Evolutionary conservation across 106 monocot species (phyloP), one percentile per base, ranked within the genome.

Genomic region (Amphibolis antarctica): DNA sequence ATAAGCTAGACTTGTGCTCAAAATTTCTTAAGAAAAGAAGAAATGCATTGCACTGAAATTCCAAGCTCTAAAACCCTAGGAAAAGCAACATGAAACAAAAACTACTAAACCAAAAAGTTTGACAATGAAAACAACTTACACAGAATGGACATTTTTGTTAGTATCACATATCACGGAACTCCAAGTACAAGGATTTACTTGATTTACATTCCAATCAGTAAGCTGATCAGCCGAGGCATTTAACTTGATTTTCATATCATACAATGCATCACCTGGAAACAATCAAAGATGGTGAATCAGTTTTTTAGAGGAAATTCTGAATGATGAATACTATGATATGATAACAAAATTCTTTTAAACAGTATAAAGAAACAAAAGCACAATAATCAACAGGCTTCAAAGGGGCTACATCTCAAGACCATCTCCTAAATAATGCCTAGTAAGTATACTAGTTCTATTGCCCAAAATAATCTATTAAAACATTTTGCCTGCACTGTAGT

Each of bases 181-280:
- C 84, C 84, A 98, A 52, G 78, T 70, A 72, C 90, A 90, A 12
- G 96, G 86, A 58, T 60, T 87, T n/a, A 90, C 84, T 76, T 82
- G 86, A 73, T 98, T 90, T 59, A 48, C 55, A 44, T 77, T 82
- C 96, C 96, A 98, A 66, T 82, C 76, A 49, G 64, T n/a, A 48
- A 98, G 84, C 69, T 90, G 90, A 78, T 75, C 66, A 45, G 24
- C 56, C 24, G 66, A 56, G 23, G 82, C 87, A 72, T 86, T 90
- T 42, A 98, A 67, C 50, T 74, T 71, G 44, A 19, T 28, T 73
- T 68, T 98, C 90, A 98, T 78, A 60, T 82, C 86, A 79, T 60
- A 48, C 26, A 98, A 74, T 64, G 86, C 84, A 65, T 86, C 84
- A 36, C 78, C 96, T 90, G 86, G 15, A 65, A 59, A 31, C 28